A percentile compares a stretch with the other conserved stretches of the same genome.
Evolutionary conservation across 2,329 filamentous ascomycete species (phyloP).

Genomic region (Colletotrichum tamarilloi): DNA sequence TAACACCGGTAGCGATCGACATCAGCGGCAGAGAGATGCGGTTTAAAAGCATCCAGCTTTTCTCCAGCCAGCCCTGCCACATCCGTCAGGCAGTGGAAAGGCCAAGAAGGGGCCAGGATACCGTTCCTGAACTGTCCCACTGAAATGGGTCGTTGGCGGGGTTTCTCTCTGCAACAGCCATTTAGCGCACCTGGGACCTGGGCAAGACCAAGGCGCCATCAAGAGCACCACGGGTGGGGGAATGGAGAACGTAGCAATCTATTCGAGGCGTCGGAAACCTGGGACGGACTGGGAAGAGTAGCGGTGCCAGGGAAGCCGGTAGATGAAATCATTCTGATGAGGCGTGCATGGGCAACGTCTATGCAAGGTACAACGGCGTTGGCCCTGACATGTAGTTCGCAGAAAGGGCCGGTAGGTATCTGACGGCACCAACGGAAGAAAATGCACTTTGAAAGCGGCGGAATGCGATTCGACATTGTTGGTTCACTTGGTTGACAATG

Average conservation of each 20-base stretch:
- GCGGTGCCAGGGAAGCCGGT: not conserved
- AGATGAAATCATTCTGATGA: constrained; percentile 25
- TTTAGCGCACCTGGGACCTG: constrained; percentile 12
- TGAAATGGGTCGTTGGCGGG: constrained; percentile 28
- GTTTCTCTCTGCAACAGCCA: constrained; percentile 11
- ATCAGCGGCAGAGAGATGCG: constrained; percentile 2
- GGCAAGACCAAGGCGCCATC: constrained; percentile 9
- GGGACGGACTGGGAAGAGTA: constrained; percentile 17
- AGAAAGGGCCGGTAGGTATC: not conserved
- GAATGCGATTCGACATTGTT: not conserved
- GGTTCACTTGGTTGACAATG: not conserved
- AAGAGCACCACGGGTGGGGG: constrained; percentile 5
- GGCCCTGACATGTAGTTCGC: not conserved
- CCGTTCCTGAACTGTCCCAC: constrained; percentile 32
- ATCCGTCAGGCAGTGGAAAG: constrained; percentile 5
- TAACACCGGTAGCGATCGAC: not conserved
- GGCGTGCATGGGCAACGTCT: constrained; percentile 8
- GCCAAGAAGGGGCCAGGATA: constrained; percentile 15
- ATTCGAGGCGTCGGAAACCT: constrained; percentile 35
- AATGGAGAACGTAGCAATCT: constrained; percentile 30
- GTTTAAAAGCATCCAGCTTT: not conserved
- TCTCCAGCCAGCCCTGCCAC: constrained; percentile 19
- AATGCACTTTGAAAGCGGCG: not conserved
- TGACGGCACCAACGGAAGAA: not conserved
- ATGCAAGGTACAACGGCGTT: constrained; percentile 21